Percentiles rank a stretch among this genome's conserved stretches.
phyloP scores from a whole-genome alignment of 2,329 filamentous ascomycete genomes.

The Alternaria arborescens region DNA sequence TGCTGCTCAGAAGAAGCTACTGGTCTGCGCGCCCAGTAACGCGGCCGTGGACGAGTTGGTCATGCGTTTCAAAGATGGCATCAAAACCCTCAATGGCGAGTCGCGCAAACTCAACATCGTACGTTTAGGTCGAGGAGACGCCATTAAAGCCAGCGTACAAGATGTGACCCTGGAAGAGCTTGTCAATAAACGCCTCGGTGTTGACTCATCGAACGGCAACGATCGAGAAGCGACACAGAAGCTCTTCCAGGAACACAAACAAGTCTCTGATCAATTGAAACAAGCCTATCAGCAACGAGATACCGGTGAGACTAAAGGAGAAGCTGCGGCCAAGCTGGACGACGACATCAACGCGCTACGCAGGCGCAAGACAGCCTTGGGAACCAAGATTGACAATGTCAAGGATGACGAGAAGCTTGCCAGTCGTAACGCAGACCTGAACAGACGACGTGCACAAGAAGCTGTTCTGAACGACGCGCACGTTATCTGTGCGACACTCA shows the following conservation, averaged over 20 bases:
- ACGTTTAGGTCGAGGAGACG: slow-evolving; percentile 88
- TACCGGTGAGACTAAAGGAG: slow-evolving; percentile 65
- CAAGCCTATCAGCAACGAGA: slow-evolving; percentile 75
- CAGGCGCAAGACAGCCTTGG: slow-evolving; percentile 77
- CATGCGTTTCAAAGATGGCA: slow-evolving; percentile 85
- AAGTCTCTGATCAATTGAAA: slow-evolving; percentile 70
- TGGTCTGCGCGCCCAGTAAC: slow-evolving; percentile 98
- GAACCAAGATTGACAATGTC: slow-evolving; percentile 83
- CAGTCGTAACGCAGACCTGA: slow-evolving; percentile 85
- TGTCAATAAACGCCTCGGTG: slow-evolving; percentile 75
- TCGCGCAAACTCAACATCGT: slow-evolving; percentile 83
- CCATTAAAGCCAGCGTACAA: slow-evolving; percentile 86
- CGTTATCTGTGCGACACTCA: slow-evolving; percentile 93
- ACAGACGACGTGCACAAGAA: slow-evolving; percentile 84
- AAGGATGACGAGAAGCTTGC: slow-evolving; percentile 86
- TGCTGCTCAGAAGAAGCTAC: slow-evolving; percentile 77
- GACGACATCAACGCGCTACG: slow-evolving; percentile 81
- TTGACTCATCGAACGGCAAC: slow-evolving; percentile 49
- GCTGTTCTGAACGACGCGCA: slow-evolving; percentile 90
- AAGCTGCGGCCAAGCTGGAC: slow-evolving; percentile 72
- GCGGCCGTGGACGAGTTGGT: slow-evolving; percentile 97
- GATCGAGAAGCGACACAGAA: slow-evolving; percentile 64
- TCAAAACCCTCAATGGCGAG: slow-evolving; percentile 78
- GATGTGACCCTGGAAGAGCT: slow-evolving; percentile 95
- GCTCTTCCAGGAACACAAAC: slow-evolving; percentile 74